These are phyloP conservation scores for Starmerella roubikii DNA, from an alignment of 805 yeast genomes.

Conservation along the genomic window DNA sequence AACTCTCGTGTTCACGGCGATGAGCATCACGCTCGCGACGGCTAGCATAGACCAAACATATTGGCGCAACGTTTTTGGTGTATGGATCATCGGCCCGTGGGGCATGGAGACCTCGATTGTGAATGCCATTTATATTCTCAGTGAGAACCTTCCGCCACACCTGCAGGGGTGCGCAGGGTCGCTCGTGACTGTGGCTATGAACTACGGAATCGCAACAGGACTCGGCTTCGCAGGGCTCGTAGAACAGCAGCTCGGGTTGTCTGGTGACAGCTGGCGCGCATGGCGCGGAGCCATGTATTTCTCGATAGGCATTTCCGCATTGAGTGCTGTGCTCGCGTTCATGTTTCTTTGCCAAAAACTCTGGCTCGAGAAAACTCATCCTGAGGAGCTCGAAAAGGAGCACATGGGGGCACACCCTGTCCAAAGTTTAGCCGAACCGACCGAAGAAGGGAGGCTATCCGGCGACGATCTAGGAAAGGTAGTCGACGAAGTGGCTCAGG, in stretches of 20 bases:
- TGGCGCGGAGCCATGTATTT: conserved; percentile 46
- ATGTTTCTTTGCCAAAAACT: too few species aligned
- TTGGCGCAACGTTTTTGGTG: conserved; percentile 44
- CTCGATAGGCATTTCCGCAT: too few species aligned
- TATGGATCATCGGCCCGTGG: conserved; percentile 43
- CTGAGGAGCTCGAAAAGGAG: too few species aligned
- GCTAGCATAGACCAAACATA: conserved; percentile 47
- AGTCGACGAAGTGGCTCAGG: too few species aligned
- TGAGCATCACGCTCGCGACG: conserved; percentile 39
- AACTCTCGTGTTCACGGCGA: conserved; percentile 41
- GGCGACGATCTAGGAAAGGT: too few species aligned
- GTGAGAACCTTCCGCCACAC: conserved; percentile 43
- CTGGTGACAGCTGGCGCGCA: conserved; percentile 28
- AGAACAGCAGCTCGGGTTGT: conserved; percentile 32
- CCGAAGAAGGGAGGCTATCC: too few species aligned
- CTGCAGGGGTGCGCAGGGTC: conserved; percentile 74
- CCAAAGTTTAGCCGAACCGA: too few species aligned
- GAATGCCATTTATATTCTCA: conserved; percentile 49
- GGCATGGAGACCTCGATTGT: conserved; percentile 75
- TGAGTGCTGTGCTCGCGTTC: too few species aligned
- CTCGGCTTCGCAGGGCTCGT: conserved; percentile 58
- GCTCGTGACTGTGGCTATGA: conserved; percentile 51
- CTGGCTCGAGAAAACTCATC: too few species aligned
- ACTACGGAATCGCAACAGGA: conserved; percentile 55
- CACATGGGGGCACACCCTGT: too few species aligned